These are phyloP conservation scores for Psilocybe cyanescens DNA, from an alignment of 768 basidiomycete genomes.

Conservation along the genomic window DNA sequence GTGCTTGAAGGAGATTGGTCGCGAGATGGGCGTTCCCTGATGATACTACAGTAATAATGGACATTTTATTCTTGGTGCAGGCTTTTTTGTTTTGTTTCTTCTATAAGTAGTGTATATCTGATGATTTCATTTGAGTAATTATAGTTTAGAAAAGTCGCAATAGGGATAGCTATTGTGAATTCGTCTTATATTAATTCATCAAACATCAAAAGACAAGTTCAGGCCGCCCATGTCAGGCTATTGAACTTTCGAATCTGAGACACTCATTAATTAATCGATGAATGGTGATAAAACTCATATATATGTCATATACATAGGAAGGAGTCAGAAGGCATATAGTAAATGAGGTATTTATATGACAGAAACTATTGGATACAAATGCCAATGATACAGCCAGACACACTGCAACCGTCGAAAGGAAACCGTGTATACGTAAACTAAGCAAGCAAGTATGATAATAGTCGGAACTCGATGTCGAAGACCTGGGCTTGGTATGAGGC, in stretches of 20 bases:
- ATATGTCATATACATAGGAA: not conserved
- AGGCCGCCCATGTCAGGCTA: no score
- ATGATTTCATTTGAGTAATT: not conserved
- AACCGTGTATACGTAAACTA: not conserved
- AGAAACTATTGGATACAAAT: not conserved
- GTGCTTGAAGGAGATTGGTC: constrained; percentile 71
- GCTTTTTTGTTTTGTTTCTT: not conserved
- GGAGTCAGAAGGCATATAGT: no score
- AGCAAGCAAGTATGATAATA: not conserved
- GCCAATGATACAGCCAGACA: not conserved
- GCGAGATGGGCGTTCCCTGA: constrained; percentile 64
- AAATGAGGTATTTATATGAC: not conserved
- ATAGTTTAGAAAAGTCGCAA: no score
- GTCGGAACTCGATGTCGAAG: not conserved
- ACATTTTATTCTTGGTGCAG: not conserved
- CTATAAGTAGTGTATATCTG: not conserved
- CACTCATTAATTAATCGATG: not conserved
- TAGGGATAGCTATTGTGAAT: no score
- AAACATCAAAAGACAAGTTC: no score
- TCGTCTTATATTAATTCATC: no score
- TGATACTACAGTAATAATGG: constrained; percentile 13
- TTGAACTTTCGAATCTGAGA: no score
- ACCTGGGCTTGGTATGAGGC: not conserved
- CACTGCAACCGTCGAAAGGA: not conserved
- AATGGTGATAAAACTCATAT: not conserved